Percentiles rank a stretch among this genome's conserved stretches.
phyloP scores from a whole-genome alignment of 2,329 filamentous ascomycete genomes.

The Trichophaea hybrida region DNA sequence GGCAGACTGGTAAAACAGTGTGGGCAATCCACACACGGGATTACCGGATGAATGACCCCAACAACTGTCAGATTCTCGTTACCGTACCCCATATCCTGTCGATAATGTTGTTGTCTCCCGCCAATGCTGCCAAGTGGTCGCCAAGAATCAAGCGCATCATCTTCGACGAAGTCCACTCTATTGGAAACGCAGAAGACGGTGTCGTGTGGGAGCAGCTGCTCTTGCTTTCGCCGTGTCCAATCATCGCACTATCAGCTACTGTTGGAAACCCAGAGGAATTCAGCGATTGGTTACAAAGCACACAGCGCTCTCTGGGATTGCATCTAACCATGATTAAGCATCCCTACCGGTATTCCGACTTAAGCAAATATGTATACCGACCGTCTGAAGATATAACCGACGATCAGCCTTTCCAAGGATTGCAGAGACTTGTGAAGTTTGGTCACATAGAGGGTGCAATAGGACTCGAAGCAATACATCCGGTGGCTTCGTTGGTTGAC shows the following conservation, averaged over 20 bases:
- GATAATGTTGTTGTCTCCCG: slow-evolving; percentile 56
- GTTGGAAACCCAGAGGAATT: slow-evolving; percentile 63
- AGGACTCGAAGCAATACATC: slow-evolving; percentile 49
- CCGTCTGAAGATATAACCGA: slow-evolving; percentile 34
- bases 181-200: slow-evolving; percentile 61
- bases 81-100: slow-evolving; percentile 67
- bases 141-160: slow-evolving; percentile 58
- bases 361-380: slow-evolving; percentile 56
- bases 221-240: slow-evolving; percentile 57
- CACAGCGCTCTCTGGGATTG: slow-evolving; percentile 48
- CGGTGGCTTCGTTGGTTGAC: slow-evolving; percentile 48
- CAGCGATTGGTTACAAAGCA: slow-evolving; percentile 49
- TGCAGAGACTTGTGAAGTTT: slow-evolving; percentile 28
- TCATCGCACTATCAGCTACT: slow-evolving; percentile 66
- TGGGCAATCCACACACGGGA: slow-evolving; percentile 70
- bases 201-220: slow-evolving; percentile 67
- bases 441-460: slow-evolving; percentile 36
- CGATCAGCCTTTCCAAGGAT: slow-evolving; percentile 31
- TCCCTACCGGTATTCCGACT: slow-evolving; percentile 55
- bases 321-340: slow-evolving; percentile 56
- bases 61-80: slow-evolving; percentile 58
- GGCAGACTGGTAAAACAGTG: slow-evolving; percentile 48
- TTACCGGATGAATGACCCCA: slow-evolving; percentile 58
- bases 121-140: slow-evolving; percentile 53
- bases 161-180: slow-evolving; percentile 71